These are phyloP conservation scores for Podospora australis DNA, from an alignment of 495 filamentous ascomycete genomes.

Conservation along the genomic window DNA sequence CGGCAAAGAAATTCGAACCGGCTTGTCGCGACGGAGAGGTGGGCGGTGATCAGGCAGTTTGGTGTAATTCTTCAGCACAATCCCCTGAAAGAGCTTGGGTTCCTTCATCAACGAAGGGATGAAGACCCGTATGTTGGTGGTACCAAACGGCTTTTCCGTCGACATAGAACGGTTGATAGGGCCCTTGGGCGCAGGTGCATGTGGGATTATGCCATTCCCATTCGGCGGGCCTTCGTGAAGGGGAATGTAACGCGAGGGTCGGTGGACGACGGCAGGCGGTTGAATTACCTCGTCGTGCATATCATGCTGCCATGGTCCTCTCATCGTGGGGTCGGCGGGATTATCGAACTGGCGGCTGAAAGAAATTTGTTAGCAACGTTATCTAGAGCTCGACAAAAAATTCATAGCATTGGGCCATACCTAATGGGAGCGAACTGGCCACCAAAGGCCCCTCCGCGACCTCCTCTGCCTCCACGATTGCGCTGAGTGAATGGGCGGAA, in stretches of 20 bases:
- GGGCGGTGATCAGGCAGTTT: constrained; percentile 92
- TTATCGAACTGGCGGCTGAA: constrained; percentile 37
- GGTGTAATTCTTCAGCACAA: constrained; percentile 79
- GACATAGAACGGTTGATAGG: constrained; percentile 55
- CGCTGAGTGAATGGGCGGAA: constrained; percentile 64
- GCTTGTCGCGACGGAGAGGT: constrained; percentile 91
- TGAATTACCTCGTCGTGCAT: constrained; percentile 75
- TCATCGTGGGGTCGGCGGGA: constrained; percentile 51
- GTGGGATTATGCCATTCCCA: constrained; percentile 40
- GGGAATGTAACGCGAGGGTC: constrained; percentile 29
- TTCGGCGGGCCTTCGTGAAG: constrained; percentile 38
- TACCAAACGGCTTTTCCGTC: constrained; percentile 58
- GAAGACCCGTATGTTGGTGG: constrained; percentile 70
- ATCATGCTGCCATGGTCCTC: constrained; percentile 85
- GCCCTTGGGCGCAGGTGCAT: constrained; percentile 34
- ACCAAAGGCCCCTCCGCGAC: constrained; percentile 42
- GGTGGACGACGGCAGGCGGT: constrained; percentile 24
- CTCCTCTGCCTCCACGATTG: constrained; percentile 43
- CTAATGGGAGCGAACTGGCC: constrained; percentile 53
- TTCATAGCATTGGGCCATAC: constrained; percentile 36
- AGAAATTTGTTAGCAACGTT: background rate
- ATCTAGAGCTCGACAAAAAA: background rate
- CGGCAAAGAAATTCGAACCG: constrained; percentile 88
- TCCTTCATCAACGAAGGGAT: constrained; percentile 66
- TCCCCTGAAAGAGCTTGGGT: constrained; percentile 60